A percentile compares a stretch with the other conserved stretches of the same genome.
Conservation (phyloP, 495 filamentous ascomycete species). For the Neohortaea acidophila region DNA sequence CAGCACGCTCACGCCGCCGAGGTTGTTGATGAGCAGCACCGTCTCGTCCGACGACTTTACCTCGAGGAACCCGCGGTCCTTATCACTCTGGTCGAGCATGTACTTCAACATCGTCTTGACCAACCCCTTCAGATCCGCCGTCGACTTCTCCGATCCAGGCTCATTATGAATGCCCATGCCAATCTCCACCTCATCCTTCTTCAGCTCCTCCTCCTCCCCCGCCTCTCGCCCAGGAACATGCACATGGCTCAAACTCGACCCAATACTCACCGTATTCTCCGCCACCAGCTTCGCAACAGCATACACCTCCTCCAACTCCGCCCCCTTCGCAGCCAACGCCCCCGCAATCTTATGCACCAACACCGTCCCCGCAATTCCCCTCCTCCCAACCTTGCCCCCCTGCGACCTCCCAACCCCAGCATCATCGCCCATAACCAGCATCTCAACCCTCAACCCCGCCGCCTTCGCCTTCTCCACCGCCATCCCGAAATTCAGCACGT, state of each 20-base stretch:
- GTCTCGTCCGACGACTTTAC: conserved; percentile 46
- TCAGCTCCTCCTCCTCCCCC: conserved; percentile 37
- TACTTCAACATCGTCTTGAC: conserved; percentile 68
- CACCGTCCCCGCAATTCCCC: conserved; percentile 84
- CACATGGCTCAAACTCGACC: conserved; percentile 72
- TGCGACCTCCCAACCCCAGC: conserved; percentile 73
- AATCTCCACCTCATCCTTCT: conserved; percentile 66
- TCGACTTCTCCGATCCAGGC: conserved; percentile 60
- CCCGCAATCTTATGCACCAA: conserved; percentile 80
- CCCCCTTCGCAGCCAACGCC: conserved; percentile 61
- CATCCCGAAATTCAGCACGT: conserved; percentile 91
- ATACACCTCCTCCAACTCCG: conserved; percentile 47
- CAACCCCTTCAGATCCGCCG: conserved; percentile 48
- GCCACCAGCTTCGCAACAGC: conserved; percentile 56
- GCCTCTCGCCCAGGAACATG: conserved; percentile 69
- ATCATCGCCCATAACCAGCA: conserved; percentile 92
- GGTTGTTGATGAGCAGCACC: conserved; percentile 80
- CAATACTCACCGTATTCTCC: conserved; percentile 70
- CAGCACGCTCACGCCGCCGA: conserved; percentile 78
- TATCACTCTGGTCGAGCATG: conserved; percentile 61
- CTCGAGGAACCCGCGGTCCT: conserved; percentile 65
- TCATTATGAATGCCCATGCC: conserved; percentile 99
- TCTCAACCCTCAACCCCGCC: conserved; percentile 63
- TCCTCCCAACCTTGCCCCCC: conserved; percentile 78
- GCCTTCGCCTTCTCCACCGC: conserved; percentile 85